phyloP scores from a whole-genome alignment of 2,329 filamentous ascomycete species.

The Pseudogymnoascus sp. region DNA sequence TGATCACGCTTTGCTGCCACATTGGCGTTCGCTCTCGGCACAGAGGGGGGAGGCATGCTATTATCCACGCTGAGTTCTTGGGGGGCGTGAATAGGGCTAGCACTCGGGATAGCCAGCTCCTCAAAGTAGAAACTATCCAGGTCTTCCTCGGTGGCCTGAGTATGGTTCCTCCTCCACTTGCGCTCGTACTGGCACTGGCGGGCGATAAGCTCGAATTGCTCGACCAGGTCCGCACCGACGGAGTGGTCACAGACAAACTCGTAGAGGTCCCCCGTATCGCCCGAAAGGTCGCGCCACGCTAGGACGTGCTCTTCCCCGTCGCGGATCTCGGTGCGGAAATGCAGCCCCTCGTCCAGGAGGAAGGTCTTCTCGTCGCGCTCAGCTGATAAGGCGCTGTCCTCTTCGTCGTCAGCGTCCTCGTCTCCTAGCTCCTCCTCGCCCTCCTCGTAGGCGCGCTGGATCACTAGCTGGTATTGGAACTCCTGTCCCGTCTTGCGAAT shows the following conservation, averaged over 20 bases:
- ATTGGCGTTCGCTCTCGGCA: conserved; percentile 34
- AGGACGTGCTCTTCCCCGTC: conserved; percentile 77
- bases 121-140: conserved; percentile 75
- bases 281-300: conserved; percentile 91
- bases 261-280: conserved; percentile 90
- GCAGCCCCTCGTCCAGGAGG: conserved; percentile 83
- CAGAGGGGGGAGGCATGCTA: conserved; percentile 17
- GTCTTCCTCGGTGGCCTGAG: conserved; percentile 73
- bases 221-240: conserved; percentile 60
- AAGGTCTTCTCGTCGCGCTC: conserved; percentile 98
- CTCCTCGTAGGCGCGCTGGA: conserved; percentile 95
- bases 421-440: conserved; percentile 87
- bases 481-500: conserved; percentile 91
- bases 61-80: conserved; percentile 25
- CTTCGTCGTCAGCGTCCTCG: conserved; percentile 82
- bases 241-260: conserved; percentile 90
- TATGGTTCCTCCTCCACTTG: conserved; percentile 75
- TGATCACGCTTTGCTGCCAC: conserved; percentile 38
- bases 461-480: conserved; percentile 93
- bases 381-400: conserved; percentile 61
- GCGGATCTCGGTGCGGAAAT: conserved; percentile 76
- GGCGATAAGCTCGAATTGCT: conserved; percentile 73
- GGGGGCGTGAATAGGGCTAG: conserved; percentile 55
- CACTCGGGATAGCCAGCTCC: conserved; percentile 55
- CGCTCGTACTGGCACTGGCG: conserved; percentile 96